A percentile compares a stretch with the other conserved stretches of the same genome.
These are phyloP conservation scores for Leucogyrophana mollusca DNA, from an alignment of 768 basidiomycete genomes.

Conservation along the genomic window DNA sequence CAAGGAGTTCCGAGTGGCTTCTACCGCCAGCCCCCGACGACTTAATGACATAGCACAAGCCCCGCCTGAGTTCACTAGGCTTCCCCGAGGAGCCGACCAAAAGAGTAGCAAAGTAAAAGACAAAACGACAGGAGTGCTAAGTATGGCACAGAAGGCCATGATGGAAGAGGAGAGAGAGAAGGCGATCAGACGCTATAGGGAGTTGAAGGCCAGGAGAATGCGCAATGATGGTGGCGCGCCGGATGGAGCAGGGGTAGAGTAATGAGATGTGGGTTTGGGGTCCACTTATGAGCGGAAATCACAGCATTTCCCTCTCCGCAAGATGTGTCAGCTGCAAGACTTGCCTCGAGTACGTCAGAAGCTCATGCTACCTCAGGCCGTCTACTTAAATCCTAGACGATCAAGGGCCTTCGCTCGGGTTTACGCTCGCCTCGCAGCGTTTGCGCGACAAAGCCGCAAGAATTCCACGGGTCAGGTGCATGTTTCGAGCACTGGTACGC, in stretches of 20 bases:
- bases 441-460: too few relatives aligned
- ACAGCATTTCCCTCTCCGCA: too few relatives aligned
- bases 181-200: slow-evolving; percentile 64
- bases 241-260: slow-evolving; percentile 6
- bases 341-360: too few relatives aligned
- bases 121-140: slow-evolving; percentile 47
- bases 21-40: slow-evolving; percentile 58
- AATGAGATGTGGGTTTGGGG: too few relatives aligned
- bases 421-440: too few relatives aligned
- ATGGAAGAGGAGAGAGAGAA: slow-evolving; percentile 76
- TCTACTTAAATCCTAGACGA: too few relatives aligned
- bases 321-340: too few relatives aligned
- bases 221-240: slow-evolving; percentile 12
- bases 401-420: too few relatives aligned
- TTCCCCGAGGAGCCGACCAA: slow-evolving; percentile 46
- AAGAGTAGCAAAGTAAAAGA: slow-evolving; percentile 25
- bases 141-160: slow-evolving; percentile 74
- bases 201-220: slow-evolving; percentile 56
- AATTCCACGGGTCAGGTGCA: too few relatives aligned
- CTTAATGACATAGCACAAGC: slow-evolving; percentile 72
- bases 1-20: slow-evolving; percentile 49
- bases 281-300: too few relatives aligned
- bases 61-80: slow-evolving; percentile 59
- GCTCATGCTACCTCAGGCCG: too few relatives aligned
- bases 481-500: too few relatives aligned